Evolutionary conservation across 495 filamentous ascomycete genomes (phyloP), one percentile per base, ranked within the genome.

Genomic region (Aspergillus coremiiformis): DNA sequence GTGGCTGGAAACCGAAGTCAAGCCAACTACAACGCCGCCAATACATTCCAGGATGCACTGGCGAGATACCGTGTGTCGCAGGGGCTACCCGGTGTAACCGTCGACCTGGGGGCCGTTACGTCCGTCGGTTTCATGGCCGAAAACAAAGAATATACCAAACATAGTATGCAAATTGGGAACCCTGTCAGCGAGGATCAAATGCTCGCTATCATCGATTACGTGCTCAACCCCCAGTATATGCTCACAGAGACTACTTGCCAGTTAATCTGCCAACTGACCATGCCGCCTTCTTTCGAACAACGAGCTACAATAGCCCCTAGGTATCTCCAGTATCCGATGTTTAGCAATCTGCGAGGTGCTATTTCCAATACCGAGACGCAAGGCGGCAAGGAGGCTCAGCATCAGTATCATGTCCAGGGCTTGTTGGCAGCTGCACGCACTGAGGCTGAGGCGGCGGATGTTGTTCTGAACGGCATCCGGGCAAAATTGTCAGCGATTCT

Each of bases 11-110:
- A 58, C 9, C 15, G 49, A 1, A 57, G 57, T 5, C 73, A 76
- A 45, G 61, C 63, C 17, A 69, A 68, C 49, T 77, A 77, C 53
- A 58, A 61, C 8, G 61, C 65, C 8, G 68, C 47, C 1, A 61
- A 63, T 24, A 54, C 61, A 23, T 70, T 56, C 50, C 55, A 61
- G 49, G 72, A 76, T 20, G 51, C 63, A 20, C 59, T 76, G 22
- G 62, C 54, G 5, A 33, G 22, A 3, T 66, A 67, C 47, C 63
- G 68, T 4, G 59, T 51, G 3, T 5, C 30, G 6, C 53, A 51
- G n/a, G 67, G 68, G 7, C 57, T 69, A 3, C 47, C 54, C 8
- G 65, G 57, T n/a, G 45, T 39, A 9, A 12, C 42, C 5, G 46
- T 73, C 23, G 56, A 72, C 37, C 52, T 72, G 21, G 65, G 71